Evolutionary conservation across 768 basidiomycete genomes (phyloP), one percentile per base, ranked within the genome.

Genomic region (Glaciozyma antarctica): DNA sequence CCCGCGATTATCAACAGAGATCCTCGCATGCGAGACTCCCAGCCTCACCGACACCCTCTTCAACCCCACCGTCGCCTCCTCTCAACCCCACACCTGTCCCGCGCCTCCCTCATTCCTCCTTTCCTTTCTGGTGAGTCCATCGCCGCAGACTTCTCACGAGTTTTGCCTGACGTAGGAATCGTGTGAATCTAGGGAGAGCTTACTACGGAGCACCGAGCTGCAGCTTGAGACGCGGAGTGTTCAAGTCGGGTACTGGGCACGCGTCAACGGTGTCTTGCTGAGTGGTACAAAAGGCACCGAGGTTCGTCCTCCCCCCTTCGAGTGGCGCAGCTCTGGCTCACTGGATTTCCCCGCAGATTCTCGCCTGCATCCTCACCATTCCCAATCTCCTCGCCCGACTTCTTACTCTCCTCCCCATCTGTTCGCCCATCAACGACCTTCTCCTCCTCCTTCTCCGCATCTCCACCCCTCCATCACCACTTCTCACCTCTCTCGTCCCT

Each of bases 21-120:
- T 97, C 28, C 82, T 98, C 43, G 93, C 91, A 78, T 88, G 89
- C 77, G 92, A 94, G 72, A 86, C 94, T 77, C 95, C 91, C 87
- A 88, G 87, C 26, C 89, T 97, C 73, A 85, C 91, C 56, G 90
- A 92, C 77, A 90, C 89, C 1, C 88, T 90, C 72, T 80, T 94
- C 72, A 82, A 72, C 16, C 71, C 65, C 24, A 64, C 62, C 13
- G 26, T 61, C 4, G 64, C 64, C 1, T 65, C 64, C 22, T 54
- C 64, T 10, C 64, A 59, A 38, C 68, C 68, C 34, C 57, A 63
- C 26, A 57, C 68, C 43, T 62, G 56, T 59, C 47, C 67, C 24
- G 12, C 62, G 17, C 51, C 70, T 45, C 57, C 58, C 43, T 22
- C 30, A 10, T 65, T 70, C 30, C 43, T 70, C 38, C 53, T 62